A percentile compares a stretch with the other conserved stretches of the same genome.
phyloP scores from a whole-genome alignment of 768 basidiomycete species.

The Hericium coralloides region DNA sequence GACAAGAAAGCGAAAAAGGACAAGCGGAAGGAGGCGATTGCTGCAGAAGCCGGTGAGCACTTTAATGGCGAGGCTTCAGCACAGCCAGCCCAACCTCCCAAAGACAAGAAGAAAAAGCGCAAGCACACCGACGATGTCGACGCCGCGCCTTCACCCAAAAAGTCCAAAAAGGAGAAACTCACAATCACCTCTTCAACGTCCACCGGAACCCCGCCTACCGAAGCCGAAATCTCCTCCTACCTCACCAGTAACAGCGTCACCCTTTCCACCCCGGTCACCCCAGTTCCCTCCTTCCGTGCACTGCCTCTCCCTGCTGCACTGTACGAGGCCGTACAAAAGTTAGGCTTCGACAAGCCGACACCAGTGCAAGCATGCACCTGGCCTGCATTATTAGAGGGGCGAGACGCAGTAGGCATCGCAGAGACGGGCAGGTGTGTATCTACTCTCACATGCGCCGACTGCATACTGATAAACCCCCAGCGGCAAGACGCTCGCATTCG shows the following conservation, averaged over 20 bases:
- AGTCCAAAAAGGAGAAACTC: conserved; percentile 26
- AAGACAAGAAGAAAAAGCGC: conserved; percentile 12
- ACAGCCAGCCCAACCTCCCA: neutral
- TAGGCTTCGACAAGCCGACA: conserved; percentile 76
- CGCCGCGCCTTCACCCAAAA: conserved; percentile 1
- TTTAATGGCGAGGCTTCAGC: conserved; percentile 2
- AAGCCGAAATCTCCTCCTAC: conserved; percentile 30
- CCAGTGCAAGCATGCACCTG: conserved; percentile 95
- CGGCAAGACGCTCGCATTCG: conserved; percentile 96
- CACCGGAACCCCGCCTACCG: conserved; percentile 17
- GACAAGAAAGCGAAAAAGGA: conserved; percentile 20
- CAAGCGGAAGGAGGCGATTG: conserved; percentile 5
- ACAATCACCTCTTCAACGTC: conserved; percentile 22
- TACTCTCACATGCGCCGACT: neutral
- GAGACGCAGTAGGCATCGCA: conserved; percentile 92
- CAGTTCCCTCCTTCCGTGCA: conserved; percentile 68
- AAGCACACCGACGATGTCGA: neutral
- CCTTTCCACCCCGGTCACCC: conserved; percentile 46
- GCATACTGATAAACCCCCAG: conserved; percentile 27
- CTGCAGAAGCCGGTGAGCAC: neutral
- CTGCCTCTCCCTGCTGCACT: conserved; percentile 61
- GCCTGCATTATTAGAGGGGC: conserved; percentile 75
- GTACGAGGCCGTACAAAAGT: conserved; percentile 40
- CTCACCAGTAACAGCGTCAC: conserved; percentile 66
- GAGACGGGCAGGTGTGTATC: conserved; percentile 76